Evolutionary conservation across 345 rosid species (phyloP).

Genomic region (Dipteronia sinensis): DNA sequence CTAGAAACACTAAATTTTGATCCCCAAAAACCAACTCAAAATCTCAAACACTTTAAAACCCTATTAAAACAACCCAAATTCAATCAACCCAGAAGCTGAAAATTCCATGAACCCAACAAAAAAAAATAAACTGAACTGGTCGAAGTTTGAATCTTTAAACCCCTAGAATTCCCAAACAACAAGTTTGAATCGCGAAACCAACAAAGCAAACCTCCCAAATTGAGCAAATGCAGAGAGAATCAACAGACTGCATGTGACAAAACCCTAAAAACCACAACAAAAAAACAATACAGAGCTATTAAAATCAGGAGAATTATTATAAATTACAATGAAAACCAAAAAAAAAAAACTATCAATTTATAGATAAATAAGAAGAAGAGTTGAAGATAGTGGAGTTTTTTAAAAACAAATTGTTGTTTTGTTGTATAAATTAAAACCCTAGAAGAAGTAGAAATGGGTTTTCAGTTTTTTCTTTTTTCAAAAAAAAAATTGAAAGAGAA

Average conservation of each 20-base stretch:
- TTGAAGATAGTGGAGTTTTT: neutral
- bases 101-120: neutral
- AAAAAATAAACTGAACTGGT: constrained; percentile 9
- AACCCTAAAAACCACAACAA: constrained; percentile 13
- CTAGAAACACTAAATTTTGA: neutral
- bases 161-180: constrained; percentile 12
- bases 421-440: too few species aligned
- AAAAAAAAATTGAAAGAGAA: neutral
- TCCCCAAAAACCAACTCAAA: neutral
- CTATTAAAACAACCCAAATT: neutral
- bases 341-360: neutral
- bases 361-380: neutral
- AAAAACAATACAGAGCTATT: neutral
- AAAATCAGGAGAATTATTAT: neutral
- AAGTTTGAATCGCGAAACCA: neutral
- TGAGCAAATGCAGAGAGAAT: constrained; percentile 20
- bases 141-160: constrained; percentile 21
- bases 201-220: constrained; percentile 5
- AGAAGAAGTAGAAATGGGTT: neutral
- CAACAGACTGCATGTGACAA: neutral
- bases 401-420: too few species aligned
- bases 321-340: neutral
- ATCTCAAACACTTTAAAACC: neutral
- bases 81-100: neutral
- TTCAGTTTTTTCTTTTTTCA: neutral